Evolutionary conservation across 345 rosid genomes (phyloP).

Genomic region (Combretum micranthum): DNA sequence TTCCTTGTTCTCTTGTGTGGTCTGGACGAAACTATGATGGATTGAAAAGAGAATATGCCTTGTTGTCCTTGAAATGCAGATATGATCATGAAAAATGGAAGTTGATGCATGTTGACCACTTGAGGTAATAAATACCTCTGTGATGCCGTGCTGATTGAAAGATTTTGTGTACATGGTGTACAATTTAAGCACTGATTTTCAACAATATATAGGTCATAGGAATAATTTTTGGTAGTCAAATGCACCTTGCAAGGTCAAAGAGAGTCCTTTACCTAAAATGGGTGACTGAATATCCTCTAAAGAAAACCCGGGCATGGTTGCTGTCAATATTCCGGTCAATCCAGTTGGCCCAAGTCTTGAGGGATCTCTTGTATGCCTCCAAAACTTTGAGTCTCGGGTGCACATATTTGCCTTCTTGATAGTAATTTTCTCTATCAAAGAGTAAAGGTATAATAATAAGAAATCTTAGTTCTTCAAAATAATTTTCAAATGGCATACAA

Average conservation of each 20-base stretch:
- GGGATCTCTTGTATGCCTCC: constrained; percentile 74
- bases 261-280: constrained; percentile 55
- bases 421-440: constrained; percentile 58
- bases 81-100: no score
- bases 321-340: constrained; percentile 54
- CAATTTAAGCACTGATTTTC: neutral
- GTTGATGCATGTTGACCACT: no score
- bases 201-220: neutral
- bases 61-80: no score
- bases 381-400: constrained; percentile 69
- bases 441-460: constrained; percentile 1
- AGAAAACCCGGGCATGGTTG: constrained; percentile 48
- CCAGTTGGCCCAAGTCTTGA: constrained; percentile 86
- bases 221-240: neutral
- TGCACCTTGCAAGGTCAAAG: neutral
- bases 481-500: no score
- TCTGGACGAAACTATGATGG: no score
- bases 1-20: no score
- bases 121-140: no score
- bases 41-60: no score
- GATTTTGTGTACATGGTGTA: no score
- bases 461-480: neutral
- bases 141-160: no score
- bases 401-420: constrained; percentile 77
- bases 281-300: constrained; percentile 76